phyloP scores from a whole-genome alignment of 2,329 filamentous ascomycete genomes.

The Curvularia hawaiiensis region DNA sequence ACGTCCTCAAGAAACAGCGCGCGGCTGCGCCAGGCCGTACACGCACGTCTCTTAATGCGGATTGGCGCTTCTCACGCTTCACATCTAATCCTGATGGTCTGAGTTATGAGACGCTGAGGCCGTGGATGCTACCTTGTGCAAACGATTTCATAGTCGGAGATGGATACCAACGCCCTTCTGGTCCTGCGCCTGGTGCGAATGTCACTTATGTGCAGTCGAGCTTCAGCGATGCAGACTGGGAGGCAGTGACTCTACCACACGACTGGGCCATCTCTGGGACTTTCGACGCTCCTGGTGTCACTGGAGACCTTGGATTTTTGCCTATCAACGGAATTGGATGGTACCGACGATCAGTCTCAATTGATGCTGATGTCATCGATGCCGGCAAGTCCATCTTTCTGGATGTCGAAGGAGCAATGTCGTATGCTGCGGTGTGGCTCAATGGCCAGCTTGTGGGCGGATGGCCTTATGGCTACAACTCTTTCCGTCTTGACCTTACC shows the following conservation, averaged over 20 bases:
- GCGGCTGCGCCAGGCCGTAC: conserved; percentile 22
- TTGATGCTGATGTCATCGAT: conserved; percentile 34
- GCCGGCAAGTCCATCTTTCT: conserved; percentile 51
- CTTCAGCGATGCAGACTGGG: conserved; percentile 53
- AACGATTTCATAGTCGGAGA: conserved; percentile 50
- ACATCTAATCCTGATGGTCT: conserved; percentile 47
- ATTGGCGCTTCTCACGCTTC: conserved; percentile 50
- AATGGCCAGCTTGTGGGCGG: conserved; percentile 58
- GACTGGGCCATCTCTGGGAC: conserved; percentile 58
- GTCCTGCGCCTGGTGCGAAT: conserved; percentile 34
- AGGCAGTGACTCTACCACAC: conserved; percentile 52
- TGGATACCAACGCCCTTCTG: conserved; percentile 41
- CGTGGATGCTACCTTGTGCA: conserved; percentile 51
- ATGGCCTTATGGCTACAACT: conserved; percentile 59
- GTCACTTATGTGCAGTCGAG: conserved; percentile 40
- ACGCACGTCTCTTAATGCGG: conserved; percentile 44
- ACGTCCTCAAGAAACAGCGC: conserved; percentile 9
- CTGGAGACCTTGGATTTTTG: conserved; percentile 51
- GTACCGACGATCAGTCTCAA: conserved; percentile 54
- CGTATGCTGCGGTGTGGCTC: conserved; percentile 59
- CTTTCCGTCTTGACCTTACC: conserved; percentile 59
- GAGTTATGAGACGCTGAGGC: conserved; percentile 46
- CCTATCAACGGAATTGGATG: conserved; percentile 60
- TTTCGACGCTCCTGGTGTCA: conserved; percentile 46
- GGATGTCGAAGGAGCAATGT: conserved; percentile 60